Conservation (phyloP, 352 stramenopile genomes). For the Thalassiosira oceanica region DNA sequence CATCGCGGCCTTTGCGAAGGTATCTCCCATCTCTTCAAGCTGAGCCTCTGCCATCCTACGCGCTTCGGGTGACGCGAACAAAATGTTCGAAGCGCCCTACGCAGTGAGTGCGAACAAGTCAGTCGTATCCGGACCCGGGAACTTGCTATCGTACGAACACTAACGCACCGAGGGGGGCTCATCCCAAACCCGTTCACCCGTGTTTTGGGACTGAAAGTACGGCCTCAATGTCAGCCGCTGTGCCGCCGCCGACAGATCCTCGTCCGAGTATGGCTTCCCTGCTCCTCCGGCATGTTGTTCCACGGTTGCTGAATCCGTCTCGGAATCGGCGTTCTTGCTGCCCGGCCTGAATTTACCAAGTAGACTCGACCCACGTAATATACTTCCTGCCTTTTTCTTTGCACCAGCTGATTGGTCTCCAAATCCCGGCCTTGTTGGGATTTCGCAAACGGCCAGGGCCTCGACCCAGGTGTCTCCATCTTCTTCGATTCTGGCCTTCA, state of each 20-base stretch:
- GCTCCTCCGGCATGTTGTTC: background rate
- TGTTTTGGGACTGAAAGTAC: conserved; percentile 69
- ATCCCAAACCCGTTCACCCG: conserved; percentile 70
- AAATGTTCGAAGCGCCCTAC: conserved; percentile 62
- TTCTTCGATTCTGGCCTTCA: conserved; percentile 4
- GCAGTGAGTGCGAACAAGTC: too few species aligned
- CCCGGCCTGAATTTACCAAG: conserved; percentile 39
- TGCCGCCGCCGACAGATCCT: conserved; percentile 14
- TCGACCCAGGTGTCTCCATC: conserved; percentile 75
- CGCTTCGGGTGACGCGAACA: conserved; percentile 55
- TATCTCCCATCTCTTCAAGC: conserved; percentile 55
- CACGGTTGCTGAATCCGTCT: background rate
- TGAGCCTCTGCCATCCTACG: conserved; percentile 57
- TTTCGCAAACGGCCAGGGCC: conserved; percentile 59
- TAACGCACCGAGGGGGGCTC: conserved; percentile 69
- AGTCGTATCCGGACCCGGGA: too few species aligned
- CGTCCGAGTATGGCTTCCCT: background rate
- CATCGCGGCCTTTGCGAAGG: conserved; percentile 12
- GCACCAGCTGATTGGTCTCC: background rate
- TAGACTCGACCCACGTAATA: conserved; percentile 9
- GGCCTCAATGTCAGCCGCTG: conserved; percentile 57
- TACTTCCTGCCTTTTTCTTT: background rate
- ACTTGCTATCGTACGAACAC: too few species aligned
- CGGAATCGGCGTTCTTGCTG: background rate
- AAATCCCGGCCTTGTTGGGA: background rate